A percentile compares a stretch with the other conserved stretches of the same genome.
phyloP scores from a whole-genome alignment of 202 grass and related monocot genomes.

The Setaria italica region DNA sequence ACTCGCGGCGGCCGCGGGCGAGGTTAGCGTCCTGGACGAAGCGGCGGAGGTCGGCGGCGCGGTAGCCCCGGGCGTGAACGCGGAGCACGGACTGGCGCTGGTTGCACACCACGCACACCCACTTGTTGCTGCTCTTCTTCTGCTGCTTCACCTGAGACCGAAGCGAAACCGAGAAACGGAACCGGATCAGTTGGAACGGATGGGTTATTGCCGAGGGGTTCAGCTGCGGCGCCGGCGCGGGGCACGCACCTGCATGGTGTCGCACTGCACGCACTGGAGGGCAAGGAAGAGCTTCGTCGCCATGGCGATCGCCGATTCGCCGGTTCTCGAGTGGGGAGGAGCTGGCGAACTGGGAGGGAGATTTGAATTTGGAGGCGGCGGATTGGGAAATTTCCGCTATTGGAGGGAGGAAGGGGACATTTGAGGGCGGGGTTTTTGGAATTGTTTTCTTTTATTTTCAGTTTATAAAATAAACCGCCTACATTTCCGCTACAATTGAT shows the following conservation, averaged over 20 bases:
- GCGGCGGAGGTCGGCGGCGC: conserved; percentile 73
- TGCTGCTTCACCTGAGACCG: conserved; percentile 78
- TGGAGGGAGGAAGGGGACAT: background rate
- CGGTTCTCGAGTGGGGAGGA: conserved; percentile 2
- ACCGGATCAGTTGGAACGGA: conserved; percentile 1
- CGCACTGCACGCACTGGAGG: conserved; percentile 77
- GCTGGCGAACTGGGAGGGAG: background rate
- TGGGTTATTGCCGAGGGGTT: background rate
- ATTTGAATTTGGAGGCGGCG: conserved; percentile 24
- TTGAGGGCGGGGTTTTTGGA: conserved; percentile 18
- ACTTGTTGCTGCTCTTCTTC: conserved; percentile 85
- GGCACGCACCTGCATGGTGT: conserved; percentile 71
- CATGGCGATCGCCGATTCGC: conserved; percentile 44
- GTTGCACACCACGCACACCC: conserved; percentile 89
- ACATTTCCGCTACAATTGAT: background rate
- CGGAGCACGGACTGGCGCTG: conserved; percentile 71
- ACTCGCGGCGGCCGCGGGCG: conserved; percentile 47
- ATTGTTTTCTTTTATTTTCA: background rate
- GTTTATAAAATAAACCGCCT: background rate
- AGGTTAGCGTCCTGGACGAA: conserved; percentile 90
- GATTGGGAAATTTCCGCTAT: background rate
- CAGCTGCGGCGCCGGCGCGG: background rate
- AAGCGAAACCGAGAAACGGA: background rate
- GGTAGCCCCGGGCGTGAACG: conserved; percentile 64
- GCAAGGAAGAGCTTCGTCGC: conserved; percentile 71